phyloP scores from a whole-genome alignment of 805 yeast species.

The Kluyveromyces aestuarii region DNA sequence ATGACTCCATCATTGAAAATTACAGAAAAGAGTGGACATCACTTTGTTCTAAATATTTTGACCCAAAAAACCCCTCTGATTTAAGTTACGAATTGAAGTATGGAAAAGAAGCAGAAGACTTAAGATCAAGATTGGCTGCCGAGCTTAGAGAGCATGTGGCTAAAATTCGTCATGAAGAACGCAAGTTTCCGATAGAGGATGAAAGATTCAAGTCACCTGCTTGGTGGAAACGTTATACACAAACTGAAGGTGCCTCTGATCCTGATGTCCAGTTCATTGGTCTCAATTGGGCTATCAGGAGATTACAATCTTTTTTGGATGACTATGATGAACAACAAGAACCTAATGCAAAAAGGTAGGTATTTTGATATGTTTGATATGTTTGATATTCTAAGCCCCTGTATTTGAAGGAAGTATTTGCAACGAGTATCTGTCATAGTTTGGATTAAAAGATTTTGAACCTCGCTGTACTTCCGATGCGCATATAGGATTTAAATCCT shows the following conservation, averaged over 20 bases:
- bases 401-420: background rate
- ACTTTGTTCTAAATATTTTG: conserved; percentile 46
- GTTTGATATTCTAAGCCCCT: background rate
- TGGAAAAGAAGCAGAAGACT: conserved; percentile 54
- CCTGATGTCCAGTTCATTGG: conserved; percentile 68
- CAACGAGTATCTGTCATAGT: background rate
- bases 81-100: conserved; percentile 50
- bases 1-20: conserved; percentile 45
- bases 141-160: conserved; percentile 57
- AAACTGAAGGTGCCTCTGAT: conserved; percentile 55
- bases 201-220: conserved; percentile 53
- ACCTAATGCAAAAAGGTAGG: background rate
- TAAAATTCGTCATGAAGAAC: conserved; percentile 31
- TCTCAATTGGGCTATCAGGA: conserved; percentile 71
- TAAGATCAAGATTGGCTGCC: conserved; percentile 64
- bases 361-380: background rate
- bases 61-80: conserved; percentile 44
- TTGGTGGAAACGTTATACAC: conserved; percentile 69
- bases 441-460: background rate
- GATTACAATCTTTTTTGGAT: conserved; percentile 44
- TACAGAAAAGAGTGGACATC: conserved; percentile 66
- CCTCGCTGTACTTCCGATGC: background rate
- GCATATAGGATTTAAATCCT: background rate
- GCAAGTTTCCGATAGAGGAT: conserved; percentile 52
- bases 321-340: conserved; percentile 12